Percentiles rank a stretch among this genome's conserved stretches.
Conservation (phyloP, 2,329 filamentous ascomycete species). For the Thelonectria discophora region DNA sequence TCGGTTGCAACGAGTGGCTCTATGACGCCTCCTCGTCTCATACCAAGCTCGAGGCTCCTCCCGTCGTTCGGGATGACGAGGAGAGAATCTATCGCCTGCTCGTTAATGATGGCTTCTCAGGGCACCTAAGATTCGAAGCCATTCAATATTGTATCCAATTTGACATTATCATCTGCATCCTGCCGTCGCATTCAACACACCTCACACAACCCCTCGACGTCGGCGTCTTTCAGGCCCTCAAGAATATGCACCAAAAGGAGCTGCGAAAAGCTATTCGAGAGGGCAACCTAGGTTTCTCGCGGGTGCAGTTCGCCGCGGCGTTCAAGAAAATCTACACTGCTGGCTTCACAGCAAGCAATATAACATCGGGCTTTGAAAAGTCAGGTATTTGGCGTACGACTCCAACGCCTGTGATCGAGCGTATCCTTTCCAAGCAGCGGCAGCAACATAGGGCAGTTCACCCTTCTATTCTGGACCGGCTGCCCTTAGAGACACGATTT, state of each 20-base stretch:
- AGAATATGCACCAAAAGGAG: constrained; percentile 1
- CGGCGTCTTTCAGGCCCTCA: background rate
- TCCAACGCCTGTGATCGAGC: no score
- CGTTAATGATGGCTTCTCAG: background rate
- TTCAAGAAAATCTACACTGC: no score
- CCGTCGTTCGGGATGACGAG: background rate
- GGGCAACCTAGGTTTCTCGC: background rate
- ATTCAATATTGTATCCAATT: no score
- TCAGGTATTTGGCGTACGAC: no score
- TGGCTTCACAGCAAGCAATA: no score
- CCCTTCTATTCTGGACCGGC: background rate
- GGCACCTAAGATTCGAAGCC: background rate
- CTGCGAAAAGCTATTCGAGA: background rate
- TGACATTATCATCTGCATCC: no score
- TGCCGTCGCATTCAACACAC: no score
- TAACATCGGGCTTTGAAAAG: no score
- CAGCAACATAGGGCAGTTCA: no score
- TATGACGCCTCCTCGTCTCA: background rate
- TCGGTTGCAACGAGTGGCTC: background rate
- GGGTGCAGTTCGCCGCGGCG: background rate
- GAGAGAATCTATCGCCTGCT: background rate
- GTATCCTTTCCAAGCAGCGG: no score
- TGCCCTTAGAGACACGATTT: constrained; percentile 1
- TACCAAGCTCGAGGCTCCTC: background rate
- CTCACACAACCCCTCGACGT: no score